Conservation (phyloP, 2,329 filamentous ascomycete genomes). For the Colletotrichum horii region DNA sequence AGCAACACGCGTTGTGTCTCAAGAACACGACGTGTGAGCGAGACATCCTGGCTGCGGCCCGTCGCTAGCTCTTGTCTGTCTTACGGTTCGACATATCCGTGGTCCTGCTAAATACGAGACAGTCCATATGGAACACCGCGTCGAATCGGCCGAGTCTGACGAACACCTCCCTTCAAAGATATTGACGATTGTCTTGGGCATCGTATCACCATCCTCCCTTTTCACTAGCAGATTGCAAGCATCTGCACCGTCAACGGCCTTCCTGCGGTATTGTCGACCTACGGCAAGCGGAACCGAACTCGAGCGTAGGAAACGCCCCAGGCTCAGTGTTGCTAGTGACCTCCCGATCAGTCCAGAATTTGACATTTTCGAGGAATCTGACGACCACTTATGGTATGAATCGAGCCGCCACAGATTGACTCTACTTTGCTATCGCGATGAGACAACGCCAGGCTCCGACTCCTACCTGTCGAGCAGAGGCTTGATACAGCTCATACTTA, state of each 20-base stretch:
- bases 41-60: not conserved
- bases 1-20: not conserved
- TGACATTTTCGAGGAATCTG: not conserved
- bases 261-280: not conserved
- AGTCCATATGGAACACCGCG: not conserved
- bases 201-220: not conserved
- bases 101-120: not conserved
- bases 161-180: not conserved
- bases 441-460: accelerated
- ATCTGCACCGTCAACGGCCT: not conserved
- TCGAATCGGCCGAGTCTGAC: not conserved
- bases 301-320: not conserved
- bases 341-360: not conserved
- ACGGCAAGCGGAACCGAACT: not conserved
- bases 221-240: not conserved
- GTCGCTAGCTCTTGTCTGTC: not conserved
- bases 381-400: not conserved
- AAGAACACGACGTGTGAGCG: not conserved
- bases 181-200: not conserved
- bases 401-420: not conserved
- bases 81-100: not conserved
- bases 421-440: not conserved
- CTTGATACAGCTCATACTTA: not conserved
- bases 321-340: not conserved
- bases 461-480: not conserved